A percentile compares a stretch with the other conserved stretches of the same genome.
Evolutionary conservation across 208 protist species (phyloP).

Genomic region (Phytomonas sp.): DNA sequence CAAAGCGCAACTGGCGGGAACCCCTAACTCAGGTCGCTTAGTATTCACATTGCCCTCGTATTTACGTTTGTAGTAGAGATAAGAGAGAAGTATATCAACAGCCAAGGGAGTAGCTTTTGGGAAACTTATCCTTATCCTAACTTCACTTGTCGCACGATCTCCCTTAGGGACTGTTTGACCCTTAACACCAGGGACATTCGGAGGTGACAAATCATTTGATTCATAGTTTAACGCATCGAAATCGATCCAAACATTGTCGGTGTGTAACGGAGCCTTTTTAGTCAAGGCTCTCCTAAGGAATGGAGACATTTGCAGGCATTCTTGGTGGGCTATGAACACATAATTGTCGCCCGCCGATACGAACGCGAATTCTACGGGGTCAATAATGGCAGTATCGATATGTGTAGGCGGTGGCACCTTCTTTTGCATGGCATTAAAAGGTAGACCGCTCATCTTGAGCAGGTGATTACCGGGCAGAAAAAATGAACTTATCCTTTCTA

Average conservation of each 20-base stretch:
- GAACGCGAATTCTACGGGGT: slow-evolving; percentile 52
- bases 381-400: slow-evolving; percentile 57
- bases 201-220: neutral
- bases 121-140: slow-evolving; percentile 38
- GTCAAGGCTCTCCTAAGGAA: slow-evolving; percentile 46
- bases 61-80: slow-evolving; percentile 80
- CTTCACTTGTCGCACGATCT: neutral
- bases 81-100: slow-evolving; percentile 62
- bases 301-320: slow-evolving; percentile 51
- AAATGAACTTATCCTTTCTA: neutral
- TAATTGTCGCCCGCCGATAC: slow-evolving; percentile 51
- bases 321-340: slow-evolving; percentile 42
- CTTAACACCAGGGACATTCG: neutral
- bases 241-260: slow-evolving; percentile 20
- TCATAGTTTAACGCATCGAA: slow-evolving; percentile 13
- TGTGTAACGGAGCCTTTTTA: slow-evolving; percentile 25
- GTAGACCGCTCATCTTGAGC: slow-evolving; percentile 30
- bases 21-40: slow-evolving; percentile 43
- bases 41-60: slow-evolving; percentile 51
- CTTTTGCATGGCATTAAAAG: slow-evolving; percentile 87
- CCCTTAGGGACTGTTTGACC: neutral
- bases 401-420: slow-evolving; percentile 69
- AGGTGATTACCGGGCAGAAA: neutral
- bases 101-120: slow-evolving; percentile 26
- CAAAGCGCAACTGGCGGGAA: slow-evolving; percentile 44